Base-by-base conservation (phyloP, 2,329 filamentous ascomycete genomes). In the Domatiomyces globalis region DNA sequence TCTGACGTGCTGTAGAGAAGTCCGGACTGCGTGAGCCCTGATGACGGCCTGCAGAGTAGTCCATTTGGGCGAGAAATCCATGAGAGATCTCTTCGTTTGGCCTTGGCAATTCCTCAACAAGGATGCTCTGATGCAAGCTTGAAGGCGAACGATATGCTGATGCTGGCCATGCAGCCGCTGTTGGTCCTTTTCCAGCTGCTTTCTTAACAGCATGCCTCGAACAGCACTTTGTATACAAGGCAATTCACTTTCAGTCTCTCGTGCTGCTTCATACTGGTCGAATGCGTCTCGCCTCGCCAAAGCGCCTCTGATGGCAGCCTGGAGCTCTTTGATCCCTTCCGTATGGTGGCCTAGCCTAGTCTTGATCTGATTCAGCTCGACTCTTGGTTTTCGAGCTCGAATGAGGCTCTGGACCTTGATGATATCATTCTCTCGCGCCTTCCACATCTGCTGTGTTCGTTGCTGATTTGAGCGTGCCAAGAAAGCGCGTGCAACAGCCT, bases 351-450 rank as follows among this genome's bases (percentile, higher is more conserved):
- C 65, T 47, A 69, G 60, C 42, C 62, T 63, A 42, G 59, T 64
- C 54, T 65, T 70, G 46, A 75, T 54, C 12, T 69, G 56, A 60
- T 71, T 57, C 58, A 73, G 62, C 64, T 71, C 62, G 9, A 63
- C 60, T 49, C 73, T 67, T 19, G 67, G 66, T 57, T 67, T 69
- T 36, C 67, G 60, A 63, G 70, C 73, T 79, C 85, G 78, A 75
- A 88, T 68, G 46, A 94, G 73, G 65, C 82, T 94, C 67, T 98
- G 92, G 10, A 98, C 72, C 61, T 81, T 80, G 54, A 92, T 69
- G 45, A 96, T 76, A 54, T 87, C 78, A 5, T 74, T 72, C 65
- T 90, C 84, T 51, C 81, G 77, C 49, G 77, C 77, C 62, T 82
- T 80, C 79, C 81, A 87, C 63, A 81, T 76, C 51, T 78, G 69